These are phyloP conservation scores for Cymbopogon citratus DNA, from an alignment of 176 grass and related monocot genomes.

Conservation along the genomic window DNA sequence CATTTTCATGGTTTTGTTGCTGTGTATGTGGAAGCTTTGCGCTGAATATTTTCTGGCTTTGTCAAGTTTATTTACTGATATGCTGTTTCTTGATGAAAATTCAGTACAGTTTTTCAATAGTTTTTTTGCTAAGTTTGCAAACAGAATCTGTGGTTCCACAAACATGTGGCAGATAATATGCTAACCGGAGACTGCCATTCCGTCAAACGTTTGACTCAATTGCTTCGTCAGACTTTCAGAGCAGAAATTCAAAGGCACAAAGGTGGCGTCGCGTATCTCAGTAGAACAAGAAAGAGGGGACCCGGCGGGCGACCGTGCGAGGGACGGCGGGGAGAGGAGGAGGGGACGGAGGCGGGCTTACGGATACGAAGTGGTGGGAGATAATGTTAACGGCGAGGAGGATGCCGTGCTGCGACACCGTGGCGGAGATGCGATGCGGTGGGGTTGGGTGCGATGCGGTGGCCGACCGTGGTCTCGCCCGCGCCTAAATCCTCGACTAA, in stretches of 20 bases:
- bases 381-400: slow-evolving; percentile 53
- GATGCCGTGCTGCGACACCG: slow-evolving; percentile 54
- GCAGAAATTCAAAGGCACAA: neutral
- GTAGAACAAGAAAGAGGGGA: neutral
- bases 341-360: slow-evolving; percentile 20
- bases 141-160: neutral
- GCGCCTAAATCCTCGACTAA: too few relatives aligned
- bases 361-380: slow-evolving; percentile 73
- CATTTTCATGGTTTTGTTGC: neutral
- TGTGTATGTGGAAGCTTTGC: neutral
- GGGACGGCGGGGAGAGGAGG: neutral
- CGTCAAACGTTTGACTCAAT: neutral
- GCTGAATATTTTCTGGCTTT: neutral
- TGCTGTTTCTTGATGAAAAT: neutral
- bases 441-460: neutral
- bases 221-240: neutral
- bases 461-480: neutral
- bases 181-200: neutral
- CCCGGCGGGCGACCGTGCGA: neutral
- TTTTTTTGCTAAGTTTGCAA: neutral
- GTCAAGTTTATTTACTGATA: neutral
- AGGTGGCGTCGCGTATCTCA: neutral
- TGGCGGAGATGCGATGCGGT: slow-evolving; percentile 17
- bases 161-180: neutral
- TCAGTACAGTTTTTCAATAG: neutral